Evolutionary conservation across 2,329 filamentous ascomycete genomes (phyloP), one percentile per base, ranked within the genome.

Genomic region (Fulvia fulva): DNA sequence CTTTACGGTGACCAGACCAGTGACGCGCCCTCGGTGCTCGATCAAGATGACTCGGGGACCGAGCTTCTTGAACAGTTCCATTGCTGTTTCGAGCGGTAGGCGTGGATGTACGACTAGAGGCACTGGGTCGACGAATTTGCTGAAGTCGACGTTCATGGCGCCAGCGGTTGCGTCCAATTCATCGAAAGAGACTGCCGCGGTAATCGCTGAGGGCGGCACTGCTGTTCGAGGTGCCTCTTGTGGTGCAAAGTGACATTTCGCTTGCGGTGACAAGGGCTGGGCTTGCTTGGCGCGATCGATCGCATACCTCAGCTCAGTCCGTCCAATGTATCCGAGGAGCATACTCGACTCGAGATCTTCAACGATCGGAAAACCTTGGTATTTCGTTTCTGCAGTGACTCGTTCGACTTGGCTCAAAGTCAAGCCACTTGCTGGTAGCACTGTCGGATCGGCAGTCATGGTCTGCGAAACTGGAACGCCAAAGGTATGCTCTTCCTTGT

Each of bases 41-140:
- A 97, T 88, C 3, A 99, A 81, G 51, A 99, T 93, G 5, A 97
- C 91, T 1, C 94, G 85, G 0, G 93, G 94, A 0, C 94, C 94
- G 72, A 99, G 95, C 77, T 97, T 99, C 73, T 93, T 93, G 80
- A 99, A 99, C 11, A 99, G 81, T 71, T 99, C 94, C 91, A 99
- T 97, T 30, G 96, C 93, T 0, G 94, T 99, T 75, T 99, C 94
- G 0, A 99, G 84, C 0, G 93, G 89, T 0, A 97, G 84, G 1
- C 91, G 86, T 0, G 94, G 94, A 70, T 99, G 94, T 0, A 92
- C 92, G 0, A 91, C 89, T 1, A 99, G 84, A 0, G 94, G 94
- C 0, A 92, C 96, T 8, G 87, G 82, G 71, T 99, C 93, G 53
- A 96, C 87, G 70, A 93, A 97, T 50, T 89, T 86, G 67, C 87